Percentiles rank a stretch among this genome's conserved stretches.
These are phyloP conservation scores for Aspergillus hiratsukae DNA, from an alignment of 2,329 filamentous ascomycete genomes.

Conservation along the genomic window DNA sequence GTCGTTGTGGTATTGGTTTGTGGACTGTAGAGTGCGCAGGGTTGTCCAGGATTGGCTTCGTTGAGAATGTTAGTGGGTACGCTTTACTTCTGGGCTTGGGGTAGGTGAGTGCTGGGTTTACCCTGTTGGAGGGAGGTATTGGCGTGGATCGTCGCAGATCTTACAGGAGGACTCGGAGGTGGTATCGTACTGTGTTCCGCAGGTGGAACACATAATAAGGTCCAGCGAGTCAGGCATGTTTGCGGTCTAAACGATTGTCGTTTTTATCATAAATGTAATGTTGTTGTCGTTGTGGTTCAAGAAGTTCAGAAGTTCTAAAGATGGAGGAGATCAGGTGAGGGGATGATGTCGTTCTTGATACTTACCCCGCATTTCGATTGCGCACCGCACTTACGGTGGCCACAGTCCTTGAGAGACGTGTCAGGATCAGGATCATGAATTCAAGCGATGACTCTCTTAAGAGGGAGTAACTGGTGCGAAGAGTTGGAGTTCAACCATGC, in stretches of 20 bases:
- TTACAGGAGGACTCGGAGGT: slow-evolving; percentile 20
- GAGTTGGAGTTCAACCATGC: background rate
- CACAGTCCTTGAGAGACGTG: background rate
- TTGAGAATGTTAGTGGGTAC: background rate
- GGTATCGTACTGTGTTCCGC: slow-evolving; percentile 22
- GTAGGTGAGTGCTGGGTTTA: slow-evolving; percentile 4
- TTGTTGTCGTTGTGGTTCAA: background rate
- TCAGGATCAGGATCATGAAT: no score
- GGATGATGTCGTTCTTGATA: background rate
- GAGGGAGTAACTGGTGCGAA: background rate
- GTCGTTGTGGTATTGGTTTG: slow-evolving; percentile 18
- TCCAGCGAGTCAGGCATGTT: slow-evolving; percentile 15
- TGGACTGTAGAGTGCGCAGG: slow-evolving; percentile 19
- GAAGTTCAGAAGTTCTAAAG: background rate
- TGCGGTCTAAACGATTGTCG: background rate
- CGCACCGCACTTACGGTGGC: background rate
- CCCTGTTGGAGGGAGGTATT: slow-evolving; percentile 26
- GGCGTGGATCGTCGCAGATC: slow-evolving; percentile 29
- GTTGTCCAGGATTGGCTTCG: slow-evolving; percentile 27
- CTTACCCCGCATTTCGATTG: background rate
- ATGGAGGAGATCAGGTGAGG: background rate
- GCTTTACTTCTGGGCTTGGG: background rate
- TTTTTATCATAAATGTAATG: background rate
- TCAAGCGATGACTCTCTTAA: background rate
- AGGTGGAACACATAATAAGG: slow-evolving; percentile 24